Evolutionary conservation across 768 basidiomycete species (phyloP).

Genomic region (Naganishia onofrii): DNA sequence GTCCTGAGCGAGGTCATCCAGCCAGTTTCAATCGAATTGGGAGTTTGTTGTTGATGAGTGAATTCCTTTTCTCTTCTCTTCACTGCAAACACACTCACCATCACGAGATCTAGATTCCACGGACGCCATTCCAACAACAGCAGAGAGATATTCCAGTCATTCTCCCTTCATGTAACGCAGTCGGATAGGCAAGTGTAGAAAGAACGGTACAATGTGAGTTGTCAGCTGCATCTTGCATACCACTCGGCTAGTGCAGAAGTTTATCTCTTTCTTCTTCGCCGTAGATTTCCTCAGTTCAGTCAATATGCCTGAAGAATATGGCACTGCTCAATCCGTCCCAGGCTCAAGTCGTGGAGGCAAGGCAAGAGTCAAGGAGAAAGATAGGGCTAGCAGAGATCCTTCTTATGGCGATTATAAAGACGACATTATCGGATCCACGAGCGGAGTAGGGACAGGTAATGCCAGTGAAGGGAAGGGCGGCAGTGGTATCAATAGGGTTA

Average conservation of each 20-base stretch:
- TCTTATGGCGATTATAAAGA: conserved; percentile 15
- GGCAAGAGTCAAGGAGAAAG: background rate
- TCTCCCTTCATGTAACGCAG: background rate
- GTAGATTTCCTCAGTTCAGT: background rate
- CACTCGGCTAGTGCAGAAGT: background rate
- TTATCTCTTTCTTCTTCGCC: background rate
- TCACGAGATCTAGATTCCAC: background rate
- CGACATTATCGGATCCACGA: background rate
- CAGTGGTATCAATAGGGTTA: conserved; percentile 48
- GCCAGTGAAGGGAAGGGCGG: conserved; percentile 36
- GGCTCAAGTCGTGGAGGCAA: background rate
- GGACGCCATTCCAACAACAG: background rate
- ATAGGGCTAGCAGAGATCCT: conserved; percentile 6
- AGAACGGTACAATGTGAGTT: background rate
- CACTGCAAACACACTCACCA: background rate
- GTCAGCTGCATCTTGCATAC: too few species aligned
- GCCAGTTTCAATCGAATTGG: too few species aligned
- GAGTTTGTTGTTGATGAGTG: too few species aligned
- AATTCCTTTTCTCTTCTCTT: too few species aligned
- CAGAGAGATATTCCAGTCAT: background rate
- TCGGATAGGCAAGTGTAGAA: background rate
- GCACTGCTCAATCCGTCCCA: background rate
- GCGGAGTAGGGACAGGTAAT: background rate
- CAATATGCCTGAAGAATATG: background rate
- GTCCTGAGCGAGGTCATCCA: background rate